Conservation (phyloP, 257 asterid species). For the Nicotiana undulata region DNA sequence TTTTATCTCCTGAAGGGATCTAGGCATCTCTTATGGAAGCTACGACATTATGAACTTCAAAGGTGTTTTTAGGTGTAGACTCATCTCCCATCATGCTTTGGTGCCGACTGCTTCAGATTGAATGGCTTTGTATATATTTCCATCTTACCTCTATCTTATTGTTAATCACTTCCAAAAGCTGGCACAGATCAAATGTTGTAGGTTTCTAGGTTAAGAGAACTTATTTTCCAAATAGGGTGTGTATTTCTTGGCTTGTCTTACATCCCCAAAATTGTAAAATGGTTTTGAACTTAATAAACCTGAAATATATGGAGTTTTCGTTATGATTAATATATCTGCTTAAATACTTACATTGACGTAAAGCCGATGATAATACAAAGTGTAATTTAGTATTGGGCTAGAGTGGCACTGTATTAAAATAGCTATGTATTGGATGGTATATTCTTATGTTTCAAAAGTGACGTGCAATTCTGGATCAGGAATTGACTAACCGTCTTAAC, state of each 20-base stretch:
- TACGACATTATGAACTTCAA: not conserved
- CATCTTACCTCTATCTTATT: not conserved
- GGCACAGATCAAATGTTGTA: not conserved
- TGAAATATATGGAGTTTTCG: not conserved
- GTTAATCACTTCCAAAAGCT: not conserved
- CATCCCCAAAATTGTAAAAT: not conserved
- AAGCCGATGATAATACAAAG: not conserved
- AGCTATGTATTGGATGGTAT: not conserved
- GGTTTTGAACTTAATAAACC: not conserved
- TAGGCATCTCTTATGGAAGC: not conserved
- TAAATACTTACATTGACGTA: not conserved
- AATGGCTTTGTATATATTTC: not conserved
- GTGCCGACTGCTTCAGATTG: not conserved
- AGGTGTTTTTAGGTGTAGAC: not conserved
- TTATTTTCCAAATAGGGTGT: not conserved
- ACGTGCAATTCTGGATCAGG: constrained; percentile 42
- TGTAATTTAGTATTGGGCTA: not conserved
- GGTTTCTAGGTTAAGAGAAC: not conserved
- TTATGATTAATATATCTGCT: not conserved
- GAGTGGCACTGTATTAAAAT: not conserved
- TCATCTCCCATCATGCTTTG: not conserved
- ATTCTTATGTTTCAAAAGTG: not conserved
- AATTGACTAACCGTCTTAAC: constrained; percentile 54
- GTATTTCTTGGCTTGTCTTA: not conserved
- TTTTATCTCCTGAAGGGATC: not conserved